phyloP scores from a whole-genome alignment of 106 monocot species.

The Vanilla planifolia region DNA sequence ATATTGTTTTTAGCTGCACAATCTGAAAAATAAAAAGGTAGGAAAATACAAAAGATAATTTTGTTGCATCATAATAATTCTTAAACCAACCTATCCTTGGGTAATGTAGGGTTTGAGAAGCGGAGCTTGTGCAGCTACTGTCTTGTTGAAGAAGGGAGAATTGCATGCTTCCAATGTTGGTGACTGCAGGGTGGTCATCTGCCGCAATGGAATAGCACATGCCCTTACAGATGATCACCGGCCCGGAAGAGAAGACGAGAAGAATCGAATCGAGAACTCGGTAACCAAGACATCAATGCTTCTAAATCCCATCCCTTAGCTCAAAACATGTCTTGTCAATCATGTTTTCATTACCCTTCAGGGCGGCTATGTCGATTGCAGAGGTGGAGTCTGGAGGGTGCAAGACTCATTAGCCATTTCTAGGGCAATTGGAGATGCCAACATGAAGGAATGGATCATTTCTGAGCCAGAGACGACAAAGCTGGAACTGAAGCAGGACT shows the following conservation, averaged over 20 bases:
- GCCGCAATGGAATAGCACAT: slow-evolving; percentile 26
- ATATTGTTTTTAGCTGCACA: no score
- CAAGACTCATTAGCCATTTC: slow-evolving; percentile 20
- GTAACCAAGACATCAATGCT: slow-evolving; percentile 12
- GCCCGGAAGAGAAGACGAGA: slow-evolving; percentile 33
- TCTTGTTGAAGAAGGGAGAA: slow-evolving; percentile 44
- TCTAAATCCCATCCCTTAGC: no score
- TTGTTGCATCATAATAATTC: no score
- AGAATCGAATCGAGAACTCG: slow-evolving; percentile 38
- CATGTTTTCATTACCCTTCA: slow-evolving; percentile 7
- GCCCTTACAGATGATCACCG: slow-evolving; percentile 45
- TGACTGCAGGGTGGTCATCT: slow-evolving; percentile 54
- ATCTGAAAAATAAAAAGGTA: no score
- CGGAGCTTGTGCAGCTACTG: slow-evolving; percentile 61
- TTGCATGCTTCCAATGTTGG: slow-evolving; percentile 50
- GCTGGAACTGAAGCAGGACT: slow-evolving; percentile 21
- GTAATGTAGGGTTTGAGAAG: slow-evolving; percentile 26
- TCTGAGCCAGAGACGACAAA: slow-evolving; percentile 46
- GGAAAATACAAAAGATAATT: no score
- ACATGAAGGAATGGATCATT: slow-evolving; percentile 60
- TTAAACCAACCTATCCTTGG: not conserved
- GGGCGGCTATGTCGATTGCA: slow-evolving; percentile 42
- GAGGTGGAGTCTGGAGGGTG: slow-evolving; percentile 47
- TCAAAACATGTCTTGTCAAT: no score
- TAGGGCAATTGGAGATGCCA: slow-evolving; percentile 40